Conservation (phyloP, 75 land plant species). For the Selaginella tamariscina region DNA sequence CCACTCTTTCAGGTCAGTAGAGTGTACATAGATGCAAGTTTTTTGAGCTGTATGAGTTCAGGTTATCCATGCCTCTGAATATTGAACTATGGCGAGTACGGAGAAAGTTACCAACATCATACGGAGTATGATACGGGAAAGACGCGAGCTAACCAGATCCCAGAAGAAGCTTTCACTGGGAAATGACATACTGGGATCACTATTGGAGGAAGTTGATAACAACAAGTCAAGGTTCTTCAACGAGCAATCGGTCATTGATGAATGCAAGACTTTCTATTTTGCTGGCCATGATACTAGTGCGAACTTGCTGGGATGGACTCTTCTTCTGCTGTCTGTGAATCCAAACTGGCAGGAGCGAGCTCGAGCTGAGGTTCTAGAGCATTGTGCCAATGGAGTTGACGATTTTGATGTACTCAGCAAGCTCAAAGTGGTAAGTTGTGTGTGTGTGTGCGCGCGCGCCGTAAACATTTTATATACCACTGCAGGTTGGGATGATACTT, state of each 20-base stretch:
- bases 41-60: not conserved
- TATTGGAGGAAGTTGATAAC: not conserved
- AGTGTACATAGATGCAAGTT: not conserved
- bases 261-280: slow-evolving; percentile 42
- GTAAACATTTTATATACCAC: not conserved
- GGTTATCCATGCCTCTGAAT: not conserved
- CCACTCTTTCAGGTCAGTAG: slow-evolving; percentile 1
- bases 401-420: not conserved
- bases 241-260: slow-evolving; percentile 17
- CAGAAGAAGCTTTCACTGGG: not conserved
- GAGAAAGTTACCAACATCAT: not conserved
- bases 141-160: not conserved
- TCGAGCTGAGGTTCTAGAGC: slow-evolving; percentile 22
- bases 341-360: slow-evolving; percentile 32
- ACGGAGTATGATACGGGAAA: not conserved
- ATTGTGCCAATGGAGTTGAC: slow-evolving; percentile 18
- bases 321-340: slow-evolving; percentile 19
- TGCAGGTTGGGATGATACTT: not conserved
- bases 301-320: slow-evolving; percentile 30
- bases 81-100: not conserved
- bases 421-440: slow-evolving; percentile 9
- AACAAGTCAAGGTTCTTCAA: not conserved
- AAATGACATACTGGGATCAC: not conserved
- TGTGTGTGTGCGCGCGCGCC: not conserved
- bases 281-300: slow-evolving; percentile 42